Conservation (phyloP, 805 yeast species). For the Ogataea corticis region DNA sequence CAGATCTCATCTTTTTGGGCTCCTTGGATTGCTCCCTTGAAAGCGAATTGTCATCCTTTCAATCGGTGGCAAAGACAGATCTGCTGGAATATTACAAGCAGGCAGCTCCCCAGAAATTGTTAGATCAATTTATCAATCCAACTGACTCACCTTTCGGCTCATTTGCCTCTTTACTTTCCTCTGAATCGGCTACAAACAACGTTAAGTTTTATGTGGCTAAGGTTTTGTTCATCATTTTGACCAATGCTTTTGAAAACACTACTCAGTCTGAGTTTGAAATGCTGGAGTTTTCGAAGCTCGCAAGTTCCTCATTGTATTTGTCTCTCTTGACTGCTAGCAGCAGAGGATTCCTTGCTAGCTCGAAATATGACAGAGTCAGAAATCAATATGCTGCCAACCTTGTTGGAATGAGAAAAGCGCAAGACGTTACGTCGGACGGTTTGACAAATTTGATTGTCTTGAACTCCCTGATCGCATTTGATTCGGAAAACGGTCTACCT, state of each 20-base stretch:
- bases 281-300: conserved; percentile 35
- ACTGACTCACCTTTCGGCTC: conserved; percentile 1
- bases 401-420: conserved; percentile 47
- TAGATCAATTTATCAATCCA: not conserved
- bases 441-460: conserved; percentile 49
- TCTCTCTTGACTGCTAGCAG: conserved; percentile 38
- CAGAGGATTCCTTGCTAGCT: conserved; percentile 37
- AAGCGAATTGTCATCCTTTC: conserved; percentile 12
- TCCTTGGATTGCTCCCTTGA: conserved; percentile 8
- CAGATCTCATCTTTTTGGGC: conserved; percentile 39
- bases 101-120: not conserved
- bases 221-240: conserved; percentile 34
- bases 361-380: conserved; percentile 51
- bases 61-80: not conserved
- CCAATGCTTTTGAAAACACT: conserved; percentile 31
- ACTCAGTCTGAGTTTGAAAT: conserved; percentile 19
- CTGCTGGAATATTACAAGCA: not conserved
- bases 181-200: conserved; percentile 4
- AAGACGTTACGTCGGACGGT: conserved; percentile 45
- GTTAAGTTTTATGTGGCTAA: conserved; percentile 36
- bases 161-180: conserved; percentile 1
- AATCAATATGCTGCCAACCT: conserved; percentile 66
- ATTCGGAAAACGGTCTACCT: conserved; percentile 29
- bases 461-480: conserved; percentile 41
- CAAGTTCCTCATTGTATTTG: conserved; percentile 35